Evolutionary conservation across 805 yeast genomes (phyloP), one percentile per base, ranked within the genome.

Genomic region (Komagataella phaffii): DNA sequence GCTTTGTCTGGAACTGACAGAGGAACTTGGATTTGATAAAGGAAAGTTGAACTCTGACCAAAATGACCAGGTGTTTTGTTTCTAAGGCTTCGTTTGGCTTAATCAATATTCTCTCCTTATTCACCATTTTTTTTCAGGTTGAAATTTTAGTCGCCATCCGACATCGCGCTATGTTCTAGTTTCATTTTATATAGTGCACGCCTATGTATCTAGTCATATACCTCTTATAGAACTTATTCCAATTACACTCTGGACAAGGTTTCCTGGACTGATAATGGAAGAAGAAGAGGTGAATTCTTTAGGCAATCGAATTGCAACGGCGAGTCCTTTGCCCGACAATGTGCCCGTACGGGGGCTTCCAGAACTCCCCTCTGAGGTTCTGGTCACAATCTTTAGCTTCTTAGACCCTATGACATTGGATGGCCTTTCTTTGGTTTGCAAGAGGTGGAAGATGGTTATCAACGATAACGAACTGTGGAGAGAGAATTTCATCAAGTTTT

Each of bases 1-100:
- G 55, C 60, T 64, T 44, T 71, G 82, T 54, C 63, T 77, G 7
- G 69, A 71, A 44, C 69, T 72, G 50, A 72, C 87, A 14, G 69
- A 69, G 47, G 80, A 77, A 45, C 66, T 83, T 52, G 90, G 91
- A 1, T 85, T 88, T 79, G 72, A 68, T 18, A 57, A 59, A 51
- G 70, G 69, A 44, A 52, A 49, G 23, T 51, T 65, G 18, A 51
- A 56, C 46, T 67, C 71, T 0, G 56, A 61, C 12, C 63, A 58
- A 53, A 63, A 63, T 45, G 72, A 67, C 50, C 71, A 67, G 58
- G 67, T 68, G 46, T 68, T 68, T 49, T 64, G 68, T 49, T 68
- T 68, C 46, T 67, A 56, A 30, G 4, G n/a, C 40, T 30, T 30
- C 3, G 5, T 30, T 30, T 21, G 23, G 23, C 1, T 17, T 17